Evolutionary conservation across 2,329 filamentous ascomycete genomes (phyloP).

Genomic region (Claviceps pusilla): DNA sequence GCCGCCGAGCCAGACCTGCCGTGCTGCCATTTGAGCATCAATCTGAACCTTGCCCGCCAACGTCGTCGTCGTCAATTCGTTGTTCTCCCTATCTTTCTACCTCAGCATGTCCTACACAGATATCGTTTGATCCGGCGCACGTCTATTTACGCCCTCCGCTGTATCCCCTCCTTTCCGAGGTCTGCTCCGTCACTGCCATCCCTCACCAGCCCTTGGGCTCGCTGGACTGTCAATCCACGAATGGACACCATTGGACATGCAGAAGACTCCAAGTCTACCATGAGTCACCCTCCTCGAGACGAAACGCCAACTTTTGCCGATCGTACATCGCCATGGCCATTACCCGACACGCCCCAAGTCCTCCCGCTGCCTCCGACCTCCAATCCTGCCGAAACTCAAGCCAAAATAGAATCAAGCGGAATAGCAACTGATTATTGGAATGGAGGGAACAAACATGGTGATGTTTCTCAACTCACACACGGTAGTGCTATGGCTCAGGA

Average conservation of each 20-base stretch:
- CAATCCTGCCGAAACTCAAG: background rate
- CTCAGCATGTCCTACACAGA: background rate
- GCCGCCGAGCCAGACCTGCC: background rate
- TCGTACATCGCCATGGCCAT: slow-evolving; percentile 3
- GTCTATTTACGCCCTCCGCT: background rate
- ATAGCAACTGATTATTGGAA: slow-evolving; percentile 10
- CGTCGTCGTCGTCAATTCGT: background rate
- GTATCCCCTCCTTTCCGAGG: background rate
- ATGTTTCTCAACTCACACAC: slow-evolving; percentile 3
- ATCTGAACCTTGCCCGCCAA: background rate
- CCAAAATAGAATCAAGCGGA: background rate
- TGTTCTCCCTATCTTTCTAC: background rate
- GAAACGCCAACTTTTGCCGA: slow-evolving; percentile 5
- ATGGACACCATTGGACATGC: background rate
- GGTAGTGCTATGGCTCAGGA: background rate
- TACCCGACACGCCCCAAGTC: slow-evolving; percentile 2
- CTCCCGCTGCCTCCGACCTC: slow-evolving; percentile 4
- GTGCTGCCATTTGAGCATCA: background rate
- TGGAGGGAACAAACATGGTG: slow-evolving; percentile 5
- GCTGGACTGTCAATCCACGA: background rate
- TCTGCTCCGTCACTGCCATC: background rate
- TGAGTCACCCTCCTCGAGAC: slow-evolving; percentile 6
- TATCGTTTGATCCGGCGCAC: slow-evolving; percentile 1
- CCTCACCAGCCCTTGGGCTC: background rate
- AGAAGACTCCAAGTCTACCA: slow-evolving; percentile 10